Percentiles rank a stretch among this genome's conserved stretches.
Evolutionary conservation across 805 yeast genomes (phyloP).

Genomic region (Suhomyces faveliae): DNA sequence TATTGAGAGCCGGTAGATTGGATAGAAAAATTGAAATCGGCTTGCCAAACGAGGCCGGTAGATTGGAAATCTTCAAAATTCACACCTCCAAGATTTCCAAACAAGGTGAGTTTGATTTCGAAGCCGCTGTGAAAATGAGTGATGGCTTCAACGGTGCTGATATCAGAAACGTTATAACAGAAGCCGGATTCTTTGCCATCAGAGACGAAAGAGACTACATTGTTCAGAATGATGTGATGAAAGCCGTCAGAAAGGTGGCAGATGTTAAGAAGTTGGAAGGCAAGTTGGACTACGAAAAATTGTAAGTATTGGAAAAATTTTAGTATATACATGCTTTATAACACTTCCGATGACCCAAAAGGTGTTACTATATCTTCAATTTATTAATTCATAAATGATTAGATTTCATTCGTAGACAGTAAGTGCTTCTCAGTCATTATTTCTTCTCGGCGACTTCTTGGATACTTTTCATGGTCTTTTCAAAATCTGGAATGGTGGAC

Average conservation of each 20-base stretch:
- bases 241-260: slow-evolving; percentile 96
- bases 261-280: slow-evolving; percentile 98
- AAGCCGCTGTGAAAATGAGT: slow-evolving; percentile 96
- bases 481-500: slow-evolving; percentile 28
- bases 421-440: neutral
- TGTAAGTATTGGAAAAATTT: slow-evolving; percentile 36
- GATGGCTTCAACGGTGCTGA: slow-evolving; percentile 99
- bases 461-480: slow-evolving; percentile 24
- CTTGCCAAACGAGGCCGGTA: slow-evolving; percentile 92
- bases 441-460: slow-evolving; percentile 6
- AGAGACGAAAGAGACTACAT: slow-evolving; percentile 97
- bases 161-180: slow-evolving; percentile 94
- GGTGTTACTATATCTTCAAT: neutral
- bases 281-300: slow-evolving; percentile 89
- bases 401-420: neutral
- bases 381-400: neutral
- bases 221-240: slow-evolving; percentile 89
- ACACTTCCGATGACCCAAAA: neutral
- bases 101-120: slow-evolving; percentile 95
- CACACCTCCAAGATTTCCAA: slow-evolving; percentile 83
- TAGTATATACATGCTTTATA: slow-evolving; percentile 3
- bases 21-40: slow-evolving; percentile 96
- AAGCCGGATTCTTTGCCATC: slow-evolving; percentile 97
- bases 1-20: slow-evolving; percentile 94
- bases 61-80: slow-evolving; percentile 90